Evolutionary conservation across 179 eudicot genomes (phyloP), one percentile per base, ranked within the genome.

Genomic region (Heliamphora pulchella): DNA sequence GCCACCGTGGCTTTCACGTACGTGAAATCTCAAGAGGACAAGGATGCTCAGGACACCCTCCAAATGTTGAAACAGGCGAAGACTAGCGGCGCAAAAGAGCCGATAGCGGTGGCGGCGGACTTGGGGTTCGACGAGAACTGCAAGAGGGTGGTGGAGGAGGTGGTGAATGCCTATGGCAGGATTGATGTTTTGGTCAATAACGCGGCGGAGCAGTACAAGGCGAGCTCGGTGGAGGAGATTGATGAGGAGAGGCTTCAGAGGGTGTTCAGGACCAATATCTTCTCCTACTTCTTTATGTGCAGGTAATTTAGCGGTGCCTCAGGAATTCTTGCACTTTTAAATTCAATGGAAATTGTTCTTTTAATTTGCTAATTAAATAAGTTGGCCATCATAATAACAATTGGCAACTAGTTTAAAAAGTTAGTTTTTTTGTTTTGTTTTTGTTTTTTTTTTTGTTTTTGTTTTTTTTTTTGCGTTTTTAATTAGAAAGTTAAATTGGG

Each of bases 1-100:
- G 98, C 98, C 4, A 91, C 94, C 1, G 89, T 95, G 78, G 97
- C 95, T 31, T 90, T 95, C 84, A 95, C 95, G 2, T 95, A 90
- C 59, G 90, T 95, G 66, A 93, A 95, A 80, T 87, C 87, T 0
- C 89, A 83, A 0, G 98, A 92, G 59, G 94, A 91, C 62, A 93
- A 87, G 81, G 98, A 94, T 53, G 90, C 96, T 31, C 75, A 80
- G 0, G 97, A 91, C 65, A 91, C 95, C 17, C 83, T 93, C 4
- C 74, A 78, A 2, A 86, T 91, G 83, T 73, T 95, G 14, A 91
- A 81, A 83, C 76, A 79, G 0, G 86, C 87, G 48, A 91, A 91
- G 76, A 74, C 59, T 11, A 64, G 85, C 0, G 87, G 83, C 10
- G 89, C 97, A 0, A 90, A 87, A 77, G 97, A 91, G 65, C 98